Evolutionary conservation across 371 early-diverging fungal genomes (phyloP), one percentile per base, ranked within the genome.

Genomic region (Mortierella sp.): DNA sequence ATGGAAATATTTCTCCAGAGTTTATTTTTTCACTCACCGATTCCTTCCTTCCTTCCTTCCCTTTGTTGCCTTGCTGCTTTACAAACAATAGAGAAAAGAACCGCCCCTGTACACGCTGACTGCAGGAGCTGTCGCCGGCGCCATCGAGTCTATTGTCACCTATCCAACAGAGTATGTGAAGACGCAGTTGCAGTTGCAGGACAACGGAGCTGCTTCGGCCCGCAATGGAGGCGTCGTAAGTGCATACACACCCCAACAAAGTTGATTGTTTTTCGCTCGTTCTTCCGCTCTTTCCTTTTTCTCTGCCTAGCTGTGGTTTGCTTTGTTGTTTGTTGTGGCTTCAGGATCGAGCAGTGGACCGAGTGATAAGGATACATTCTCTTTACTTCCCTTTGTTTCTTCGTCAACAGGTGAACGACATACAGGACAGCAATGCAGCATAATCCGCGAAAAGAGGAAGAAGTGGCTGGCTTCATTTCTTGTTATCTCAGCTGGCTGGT

Each of bases 121-220:
- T 11, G 96, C 98, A 2, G 98, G 98, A 14, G 93, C 94, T 5
- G 76, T 97, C 29, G 98, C 97, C 14, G 98, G 98, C 43, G 96
- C 93, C 5, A 91, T 97, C 44, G 98, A 98, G 85, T 96, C 95
- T 24, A 90, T 95, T 2, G 88, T 94, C 29, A 98, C 98, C 5
- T 98, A 97, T 81, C 98, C 98, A 0, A 97, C 97, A 7, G 98
- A 98, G 88, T 97, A 94, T 84, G 95, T 97, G 71, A 98, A 98
- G 84, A 98, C 99, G 4, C 96, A 96, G 75, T 90, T 98, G 54
- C 98, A 98, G 84, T 92, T 98, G 4, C 97, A 96, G 80, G 93
- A 93, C 6, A 91, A 89, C 44, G 90, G 76, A 16, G 51, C 16
- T 5, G 75, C 58, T 2, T 77, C 74, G 21, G 78, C 85, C 16